Percentiles rank a stretch among this genome's conserved stretches.
These are phyloP conservation scores for Erythrophleum fordii DNA, from an alignment of 306 rosid genomes.

Conservation along the genomic window DNA sequence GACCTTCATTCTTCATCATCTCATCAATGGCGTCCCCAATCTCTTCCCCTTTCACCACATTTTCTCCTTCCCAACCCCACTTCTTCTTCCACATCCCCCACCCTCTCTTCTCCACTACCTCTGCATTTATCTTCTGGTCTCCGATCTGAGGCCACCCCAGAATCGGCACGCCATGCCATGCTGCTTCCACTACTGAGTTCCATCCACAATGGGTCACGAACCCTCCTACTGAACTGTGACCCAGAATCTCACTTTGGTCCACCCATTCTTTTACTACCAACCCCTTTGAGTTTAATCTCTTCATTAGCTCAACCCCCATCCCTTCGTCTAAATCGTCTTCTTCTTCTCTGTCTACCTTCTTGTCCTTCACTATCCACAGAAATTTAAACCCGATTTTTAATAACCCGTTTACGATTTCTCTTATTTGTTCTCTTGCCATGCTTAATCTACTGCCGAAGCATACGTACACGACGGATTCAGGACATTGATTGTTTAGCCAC, in stretches of 20 bases:
- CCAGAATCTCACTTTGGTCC: conserved; percentile 48
- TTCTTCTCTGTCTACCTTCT: conserved; percentile 59
- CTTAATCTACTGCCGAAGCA: conserved; percentile 63
- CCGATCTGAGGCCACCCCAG: conserved; percentile 67
- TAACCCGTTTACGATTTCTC: conserved; percentile 59
- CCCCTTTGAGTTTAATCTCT: conserved; percentile 45
- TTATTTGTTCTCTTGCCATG: conserved; percentile 48
- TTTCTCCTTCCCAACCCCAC: conserved; percentile 62
- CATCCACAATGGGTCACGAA: conserved; percentile 69
- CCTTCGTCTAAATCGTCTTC: conserved; percentile 38
- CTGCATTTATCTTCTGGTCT: conserved; percentile 64
- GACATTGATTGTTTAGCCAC: conserved; percentile 55
- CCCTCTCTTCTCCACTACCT: conserved; percentile 49
- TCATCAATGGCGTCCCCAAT: conserved; percentile 55
- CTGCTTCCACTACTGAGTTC: conserved; percentile 61
- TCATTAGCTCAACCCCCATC: conserved; percentile 46
- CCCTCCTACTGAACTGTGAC: conserved; percentile 54
- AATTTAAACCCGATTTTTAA: conserved; percentile 51
- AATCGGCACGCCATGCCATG: conserved; percentile 52
- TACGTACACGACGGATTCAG: conserved; percentile 56
- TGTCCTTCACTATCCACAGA: conserved; percentile 66
- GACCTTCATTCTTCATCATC: conserved; percentile 49
- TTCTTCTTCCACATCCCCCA: conserved; percentile 56
- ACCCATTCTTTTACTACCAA: conserved; percentile 60
- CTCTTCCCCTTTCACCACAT: conserved; percentile 55